Percentiles rank a stretch among this genome's conserved stretches.
Conservation (phyloP, 106 monocot genomes). For the Narthecium ossifragum region DNA sequence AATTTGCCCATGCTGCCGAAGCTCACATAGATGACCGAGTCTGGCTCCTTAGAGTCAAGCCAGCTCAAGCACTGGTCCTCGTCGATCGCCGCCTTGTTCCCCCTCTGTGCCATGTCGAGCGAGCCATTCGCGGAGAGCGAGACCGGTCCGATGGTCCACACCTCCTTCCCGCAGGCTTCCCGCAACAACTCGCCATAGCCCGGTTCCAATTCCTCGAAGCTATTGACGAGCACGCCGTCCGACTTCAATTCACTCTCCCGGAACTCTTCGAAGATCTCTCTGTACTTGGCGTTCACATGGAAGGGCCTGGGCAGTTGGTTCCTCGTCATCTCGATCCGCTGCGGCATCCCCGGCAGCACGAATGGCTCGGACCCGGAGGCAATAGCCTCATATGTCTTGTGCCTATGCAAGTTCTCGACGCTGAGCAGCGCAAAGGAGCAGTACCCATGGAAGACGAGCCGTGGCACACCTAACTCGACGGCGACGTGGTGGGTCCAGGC, state of each 20-base stretch:
- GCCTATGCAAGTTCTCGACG: neutral
- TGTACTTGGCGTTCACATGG: neutral
- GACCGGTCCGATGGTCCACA: conserved; percentile 1
- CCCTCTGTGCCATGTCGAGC: neutral
- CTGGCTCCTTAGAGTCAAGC: neutral
- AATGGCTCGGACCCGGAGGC: neutral
- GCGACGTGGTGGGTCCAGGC: neutral
- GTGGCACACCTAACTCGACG: neutral
- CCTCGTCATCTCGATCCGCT: neutral
- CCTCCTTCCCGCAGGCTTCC: neutral
- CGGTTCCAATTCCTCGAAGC: conserved; percentile 4
- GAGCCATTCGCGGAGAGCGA: neutral
- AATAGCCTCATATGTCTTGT: neutral
- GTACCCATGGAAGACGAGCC: conserved; percentile 6
- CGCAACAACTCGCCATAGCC: neutral
- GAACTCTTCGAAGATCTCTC: neutral
- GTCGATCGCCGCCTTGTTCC: neutral
- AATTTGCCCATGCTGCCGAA: conserved; percentile 6
- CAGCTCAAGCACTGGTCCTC: neutral
- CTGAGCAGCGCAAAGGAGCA: conserved; percentile 2
- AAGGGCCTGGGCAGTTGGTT: neutral
- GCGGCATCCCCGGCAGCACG: neutral
- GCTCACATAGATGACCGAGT: conserved; percentile 7
- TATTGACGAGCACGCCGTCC: conserved; percentile 4
- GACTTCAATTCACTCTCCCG: neutral